phyloP scores from a whole-genome alignment of 2,329 filamentous ascomycete genomes.

The Teratosphaeria epicoccoides region DNA sequence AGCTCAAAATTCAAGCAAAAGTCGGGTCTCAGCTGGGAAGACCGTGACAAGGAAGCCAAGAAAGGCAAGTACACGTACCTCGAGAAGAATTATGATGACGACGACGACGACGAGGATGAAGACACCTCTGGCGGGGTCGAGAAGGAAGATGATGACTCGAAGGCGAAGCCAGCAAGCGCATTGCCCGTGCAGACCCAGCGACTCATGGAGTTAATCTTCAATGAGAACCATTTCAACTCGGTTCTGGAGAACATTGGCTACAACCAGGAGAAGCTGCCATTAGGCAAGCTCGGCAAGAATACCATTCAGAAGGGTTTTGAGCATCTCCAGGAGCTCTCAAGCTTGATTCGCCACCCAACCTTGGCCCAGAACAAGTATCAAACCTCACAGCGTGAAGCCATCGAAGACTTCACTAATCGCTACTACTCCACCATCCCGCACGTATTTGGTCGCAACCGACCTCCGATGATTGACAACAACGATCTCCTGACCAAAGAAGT shows the following conservation, averaged over 20 bases:
- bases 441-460: conserved; percentile 61
- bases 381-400: conserved; percentile 29
- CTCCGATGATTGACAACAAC: conserved; percentile 53
- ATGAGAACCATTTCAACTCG: conserved; percentile 57
- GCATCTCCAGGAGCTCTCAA: conserved; percentile 63
- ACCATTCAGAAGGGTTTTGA: conserved; percentile 68
- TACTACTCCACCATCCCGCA: conserved; percentile 81
- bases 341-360: conserved; percentile 46
- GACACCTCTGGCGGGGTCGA: conserved; percentile 19
- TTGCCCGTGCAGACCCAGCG: conserved; percentile 52
- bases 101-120: conserved; percentile 43
- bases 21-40: conserved; percentile 41
- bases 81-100: conserved; percentile 66
- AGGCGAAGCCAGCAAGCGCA: conserved; percentile 41
- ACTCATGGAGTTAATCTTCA: conserved; percentile 75
- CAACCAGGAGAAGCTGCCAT: conserved; percentile 63
- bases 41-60: conserved; percentile 46
- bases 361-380: conserved; percentile 28
- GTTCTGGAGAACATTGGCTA: conserved; percentile 60
- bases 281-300: conserved; percentile 72
- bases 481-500: conserved; percentile 61
- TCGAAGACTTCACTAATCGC: conserved; percentile 58
- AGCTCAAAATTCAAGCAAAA: conserved; percentile 52
- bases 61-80: conserved; percentile 65
- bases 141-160: conserved; percentile 10